These are phyloP conservation scores for Xerocomus brunneocitrinus DNA, from an alignment of 768 basidiomycete species.

Conservation along the genomic window DNA sequence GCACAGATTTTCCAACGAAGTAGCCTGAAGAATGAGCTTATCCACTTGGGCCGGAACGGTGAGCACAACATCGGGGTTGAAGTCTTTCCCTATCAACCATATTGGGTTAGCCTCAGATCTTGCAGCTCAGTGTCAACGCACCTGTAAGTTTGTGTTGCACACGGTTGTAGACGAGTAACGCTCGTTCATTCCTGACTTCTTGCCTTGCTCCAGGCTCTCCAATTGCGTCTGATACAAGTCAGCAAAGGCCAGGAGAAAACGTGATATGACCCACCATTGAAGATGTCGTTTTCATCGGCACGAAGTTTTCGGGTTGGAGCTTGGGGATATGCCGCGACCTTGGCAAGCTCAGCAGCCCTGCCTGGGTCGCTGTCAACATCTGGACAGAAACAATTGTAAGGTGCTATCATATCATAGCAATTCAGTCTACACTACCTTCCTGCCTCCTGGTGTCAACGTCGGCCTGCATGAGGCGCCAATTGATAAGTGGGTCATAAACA, in stretches of 20 bases:
- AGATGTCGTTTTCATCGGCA: constrained; percentile 91
- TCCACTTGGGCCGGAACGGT: constrained; percentile 84
- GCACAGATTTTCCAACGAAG: constrained; percentile 90
- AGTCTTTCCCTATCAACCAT: constrained; percentile 69
- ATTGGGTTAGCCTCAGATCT: neutral
- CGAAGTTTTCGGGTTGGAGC: constrained; percentile 77
- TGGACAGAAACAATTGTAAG: constrained; percentile 12
- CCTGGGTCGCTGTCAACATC: constrained; percentile 47
- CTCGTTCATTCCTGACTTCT: constrained; percentile 89
- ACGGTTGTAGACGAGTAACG: constrained; percentile 87
- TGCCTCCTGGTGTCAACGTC: constrained; percentile 69
- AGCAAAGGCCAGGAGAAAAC: neutral
- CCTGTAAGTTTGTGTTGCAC: constrained; percentile 95
- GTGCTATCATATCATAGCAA: neutral
- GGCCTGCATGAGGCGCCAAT: constrained; percentile 89
- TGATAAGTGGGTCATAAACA: constrained; percentile 96
- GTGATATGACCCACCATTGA: constrained; percentile 59
- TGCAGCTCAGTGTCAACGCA: constrained; percentile 26
- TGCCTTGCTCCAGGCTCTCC: constrained; percentile 57
- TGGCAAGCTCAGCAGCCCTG: constrained; percentile 56
- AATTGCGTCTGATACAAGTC: constrained; percentile 32
- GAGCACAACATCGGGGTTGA: constrained; percentile 77
- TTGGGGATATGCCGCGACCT: constrained; percentile 70
- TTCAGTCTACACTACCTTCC: constrained; percentile 48
- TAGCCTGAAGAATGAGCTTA: constrained; percentile 89